phyloP scores from a whole-genome alignment of 169 alveolate genomes.

The Toxoplasma gondii region DNA sequence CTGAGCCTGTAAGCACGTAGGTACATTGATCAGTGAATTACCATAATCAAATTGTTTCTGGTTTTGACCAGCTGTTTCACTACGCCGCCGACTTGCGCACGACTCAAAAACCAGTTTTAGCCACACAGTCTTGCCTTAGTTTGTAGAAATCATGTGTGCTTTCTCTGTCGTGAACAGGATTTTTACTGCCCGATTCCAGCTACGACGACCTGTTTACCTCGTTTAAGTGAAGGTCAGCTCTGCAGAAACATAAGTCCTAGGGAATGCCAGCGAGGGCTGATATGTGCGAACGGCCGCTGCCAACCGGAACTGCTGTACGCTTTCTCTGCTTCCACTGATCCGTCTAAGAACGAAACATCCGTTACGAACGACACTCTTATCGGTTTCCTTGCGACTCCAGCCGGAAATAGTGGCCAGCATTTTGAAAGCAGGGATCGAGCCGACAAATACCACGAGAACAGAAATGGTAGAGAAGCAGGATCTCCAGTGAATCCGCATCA shows the following conservation, averaged over 20 bases:
- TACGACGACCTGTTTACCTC: conserved; percentile 17
- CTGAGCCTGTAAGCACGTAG: too few species aligned
- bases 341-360: background rate
- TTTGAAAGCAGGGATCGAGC: background rate
- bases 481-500: too few species aligned
- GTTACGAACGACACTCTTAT: background rate
- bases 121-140: background rate
- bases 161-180: background rate
- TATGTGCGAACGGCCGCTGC: conserved; percentile 10
- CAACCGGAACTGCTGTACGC: conserved; percentile 12
- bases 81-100: too few species aligned
- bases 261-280: conserved; percentile 17
- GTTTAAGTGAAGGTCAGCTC: background rate
- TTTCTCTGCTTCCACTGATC: background rate
- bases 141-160: background rate
- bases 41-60: too few species aligned
- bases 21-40: too few species aligned
- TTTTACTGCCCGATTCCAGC: conserved; percentile 29
- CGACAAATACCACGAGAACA: background rate
- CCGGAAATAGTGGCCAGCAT: background rate
- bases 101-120: too few species aligned
- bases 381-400: background rate
- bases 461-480: background rate
- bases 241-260: conserved; percentile 10
- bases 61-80: too few species aligned